Conservation (phyloP, 2,329 filamentous ascomycete species). For the Colletotrichum higginsianum region DNA sequence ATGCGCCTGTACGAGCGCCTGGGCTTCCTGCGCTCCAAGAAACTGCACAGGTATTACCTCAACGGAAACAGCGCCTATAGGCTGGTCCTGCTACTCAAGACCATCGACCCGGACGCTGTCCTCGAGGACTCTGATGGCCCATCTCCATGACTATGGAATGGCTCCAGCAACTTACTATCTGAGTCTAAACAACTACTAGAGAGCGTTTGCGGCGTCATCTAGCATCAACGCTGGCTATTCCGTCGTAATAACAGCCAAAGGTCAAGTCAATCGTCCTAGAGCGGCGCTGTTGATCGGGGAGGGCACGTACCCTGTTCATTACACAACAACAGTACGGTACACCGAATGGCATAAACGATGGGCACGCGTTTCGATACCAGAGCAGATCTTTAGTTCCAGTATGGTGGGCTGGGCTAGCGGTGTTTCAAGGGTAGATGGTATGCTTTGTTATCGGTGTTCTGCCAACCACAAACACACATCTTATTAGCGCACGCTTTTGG, state of each 20-base stretch:
- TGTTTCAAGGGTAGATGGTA: slow-evolving; percentile 2
- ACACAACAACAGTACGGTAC: neutral
- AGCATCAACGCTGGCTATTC: neutral
- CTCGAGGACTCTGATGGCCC: slow-evolving; percentile 54
- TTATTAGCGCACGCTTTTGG: neutral
- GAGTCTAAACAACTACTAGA: neutral
- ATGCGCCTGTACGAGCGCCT: slow-evolving; percentile 94
- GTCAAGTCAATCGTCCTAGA: neutral
- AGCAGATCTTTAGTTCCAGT: neutral
- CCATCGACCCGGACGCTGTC: slow-evolving; percentile 58
- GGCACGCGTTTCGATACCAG: neutral
- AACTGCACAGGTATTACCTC: slow-evolving; percentile 93
- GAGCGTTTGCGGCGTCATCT: slow-evolving; percentile 8
- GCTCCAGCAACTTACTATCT: neutral
- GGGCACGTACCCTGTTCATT: neutral
- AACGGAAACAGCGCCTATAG: slow-evolving; percentile 97
- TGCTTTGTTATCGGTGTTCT: neutral
- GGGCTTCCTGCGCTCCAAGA: slow-evolving; percentile 93
- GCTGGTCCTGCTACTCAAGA: slow-evolving; percentile 84
- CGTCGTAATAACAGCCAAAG: neutral
- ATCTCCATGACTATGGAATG: slow-evolving; percentile 32
- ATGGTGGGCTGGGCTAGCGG: slow-evolving; percentile 8
- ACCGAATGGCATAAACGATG: neutral
- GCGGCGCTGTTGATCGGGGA: neutral
- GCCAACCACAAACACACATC: neutral